Percentiles rank a stretch among this genome's conserved stretches.
These are phyloP conservation scores for Alternaria viburni DNA, from an alignment of 2,329 filamentous ascomycete species.

Conservation along the genomic window DNA sequence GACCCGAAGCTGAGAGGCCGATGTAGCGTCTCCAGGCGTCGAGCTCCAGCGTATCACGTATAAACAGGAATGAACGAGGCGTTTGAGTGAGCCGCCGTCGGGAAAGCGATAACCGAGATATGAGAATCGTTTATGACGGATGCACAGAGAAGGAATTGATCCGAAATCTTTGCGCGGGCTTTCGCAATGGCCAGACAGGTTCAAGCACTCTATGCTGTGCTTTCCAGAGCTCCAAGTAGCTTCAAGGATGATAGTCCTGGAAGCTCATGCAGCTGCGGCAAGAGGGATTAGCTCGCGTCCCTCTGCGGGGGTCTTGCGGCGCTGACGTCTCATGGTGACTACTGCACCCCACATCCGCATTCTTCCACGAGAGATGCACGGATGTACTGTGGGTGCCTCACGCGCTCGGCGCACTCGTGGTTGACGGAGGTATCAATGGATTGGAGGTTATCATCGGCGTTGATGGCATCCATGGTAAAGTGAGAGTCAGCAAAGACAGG, in stretches of 20 bases:
- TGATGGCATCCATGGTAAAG: background rate
- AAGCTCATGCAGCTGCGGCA: slow-evolving; percentile 13
- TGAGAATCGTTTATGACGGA: background rate
- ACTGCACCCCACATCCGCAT: slow-evolving; percentile 46
- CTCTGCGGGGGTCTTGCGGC: slow-evolving; percentile 27
- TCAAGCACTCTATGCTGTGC: slow-evolving; percentile 16
- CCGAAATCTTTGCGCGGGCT: background rate
- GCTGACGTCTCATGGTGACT: slow-evolving; percentile 22
- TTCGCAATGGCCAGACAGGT: background rate
- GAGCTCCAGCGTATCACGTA: slow-evolving; percentile 13
- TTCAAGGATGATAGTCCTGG: slow-evolving; percentile 10
- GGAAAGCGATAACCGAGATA: background rate
- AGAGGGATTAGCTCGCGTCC: slow-evolving; percentile 12
- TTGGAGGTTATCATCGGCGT: background rate
- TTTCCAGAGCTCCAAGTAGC: slow-evolving; percentile 11
- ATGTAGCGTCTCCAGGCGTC: slow-evolving; percentile 3
- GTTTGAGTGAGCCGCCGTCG: background rate
- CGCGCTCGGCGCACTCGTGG: background rate
- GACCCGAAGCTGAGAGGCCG: slow-evolving; percentile 26
- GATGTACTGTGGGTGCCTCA: background rate
- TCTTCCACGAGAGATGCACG: slow-evolving; percentile 22
- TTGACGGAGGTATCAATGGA: background rate
- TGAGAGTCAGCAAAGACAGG: background rate
- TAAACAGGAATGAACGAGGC: background rate
- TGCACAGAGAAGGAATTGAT: background rate